phyloP scores from a whole-genome alignment of 2,329 filamentous ascomycete species.

The Aspergillus clavatus region DNA sequence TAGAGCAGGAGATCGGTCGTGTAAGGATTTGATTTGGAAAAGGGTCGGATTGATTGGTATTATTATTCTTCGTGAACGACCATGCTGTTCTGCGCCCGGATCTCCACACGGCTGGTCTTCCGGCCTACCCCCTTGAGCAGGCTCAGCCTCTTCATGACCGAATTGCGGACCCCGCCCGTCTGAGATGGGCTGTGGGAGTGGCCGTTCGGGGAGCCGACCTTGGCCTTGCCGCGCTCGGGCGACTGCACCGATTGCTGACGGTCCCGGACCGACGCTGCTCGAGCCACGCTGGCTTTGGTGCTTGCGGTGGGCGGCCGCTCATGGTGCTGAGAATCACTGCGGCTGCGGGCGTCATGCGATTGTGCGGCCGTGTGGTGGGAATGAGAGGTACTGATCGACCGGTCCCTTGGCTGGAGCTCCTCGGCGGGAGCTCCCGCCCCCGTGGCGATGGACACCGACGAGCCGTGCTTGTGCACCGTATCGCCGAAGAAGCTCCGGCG shows the following conservation, averaged over 20 bases:
- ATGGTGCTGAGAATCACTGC: conserved; percentile 25
- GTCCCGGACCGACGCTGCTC: background rate
- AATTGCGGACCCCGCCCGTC: conserved; percentile 46
- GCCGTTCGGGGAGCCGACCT: conserved; percentile 33
- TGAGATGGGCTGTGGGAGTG: conserved; percentile 29
- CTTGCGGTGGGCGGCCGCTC: conserved; percentile 15
- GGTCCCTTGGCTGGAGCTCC: conserved; percentile 21
- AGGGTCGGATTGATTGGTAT: conserved; percentile 8
- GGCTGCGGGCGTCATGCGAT: conserved; percentile 29
- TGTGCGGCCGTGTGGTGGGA: conserved; percentile 21
- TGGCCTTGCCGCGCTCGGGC: conserved; percentile 12
- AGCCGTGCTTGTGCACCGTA: conserved; percentile 29
- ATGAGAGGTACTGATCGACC: conserved; percentile 23
- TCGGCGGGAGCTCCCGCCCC: conserved; percentile 17
- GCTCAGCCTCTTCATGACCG: conserved; percentile 73
- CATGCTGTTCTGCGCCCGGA: conserved; percentile 28
- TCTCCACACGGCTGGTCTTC: conserved; percentile 58
- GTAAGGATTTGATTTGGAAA: conserved; percentile 15
- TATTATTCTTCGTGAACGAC: conserved; percentile 35
- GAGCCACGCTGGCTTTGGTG: background rate
- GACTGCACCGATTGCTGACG: background rate
- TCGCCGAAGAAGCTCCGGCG: conserved; percentile 41
- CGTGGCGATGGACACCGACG: conserved; percentile 25
- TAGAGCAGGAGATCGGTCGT: no score
- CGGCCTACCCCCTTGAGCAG: conserved; percentile 66